These are phyloP conservation scores for Pleurotus salmoneostramineus DNA, from an alignment of 768 basidiomycete species.

Conservation along the genomic window DNA sequence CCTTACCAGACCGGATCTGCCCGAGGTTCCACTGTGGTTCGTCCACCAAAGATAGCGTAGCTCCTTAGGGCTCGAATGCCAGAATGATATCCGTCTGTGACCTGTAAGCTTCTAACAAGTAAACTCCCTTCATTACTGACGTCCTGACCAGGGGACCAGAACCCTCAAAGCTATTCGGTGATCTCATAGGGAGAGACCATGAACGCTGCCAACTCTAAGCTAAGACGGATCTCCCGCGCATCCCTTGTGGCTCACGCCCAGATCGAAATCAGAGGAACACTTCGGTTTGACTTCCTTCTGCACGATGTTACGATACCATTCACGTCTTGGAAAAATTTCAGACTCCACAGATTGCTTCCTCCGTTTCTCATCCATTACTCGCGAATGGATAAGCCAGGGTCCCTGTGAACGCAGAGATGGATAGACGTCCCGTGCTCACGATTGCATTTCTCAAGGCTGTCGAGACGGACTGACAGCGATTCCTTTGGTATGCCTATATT, in stretches of 20 bases:
- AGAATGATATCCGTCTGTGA: neutral
- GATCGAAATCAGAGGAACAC: neutral
- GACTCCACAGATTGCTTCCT: no score
- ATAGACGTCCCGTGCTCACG: no score
- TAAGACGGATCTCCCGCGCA: neutral
- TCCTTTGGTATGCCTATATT: no score
- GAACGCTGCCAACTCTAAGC: neutral
- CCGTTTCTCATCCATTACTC: no score
- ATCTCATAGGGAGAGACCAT: neutral
- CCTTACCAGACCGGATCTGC: constrained; percentile 1
- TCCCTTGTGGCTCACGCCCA: no score
- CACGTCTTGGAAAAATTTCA: no score
- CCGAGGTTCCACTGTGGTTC: neutral
- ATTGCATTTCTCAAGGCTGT: no score
- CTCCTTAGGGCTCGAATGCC: neutral
- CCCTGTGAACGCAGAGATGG: no score
- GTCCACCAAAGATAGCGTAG: neutral
- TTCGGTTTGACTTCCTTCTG: neutral
- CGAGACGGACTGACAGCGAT: no score
- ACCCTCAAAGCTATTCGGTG: neutral
- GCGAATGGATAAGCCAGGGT: no score
- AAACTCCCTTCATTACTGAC: neutral
- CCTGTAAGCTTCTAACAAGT: constrained; percentile 2
- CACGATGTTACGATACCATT: neutral
- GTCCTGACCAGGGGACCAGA: neutral